Conservation (phyloP, 2,329 filamentous ascomycete species). For the Epichloe baconii region DNA sequence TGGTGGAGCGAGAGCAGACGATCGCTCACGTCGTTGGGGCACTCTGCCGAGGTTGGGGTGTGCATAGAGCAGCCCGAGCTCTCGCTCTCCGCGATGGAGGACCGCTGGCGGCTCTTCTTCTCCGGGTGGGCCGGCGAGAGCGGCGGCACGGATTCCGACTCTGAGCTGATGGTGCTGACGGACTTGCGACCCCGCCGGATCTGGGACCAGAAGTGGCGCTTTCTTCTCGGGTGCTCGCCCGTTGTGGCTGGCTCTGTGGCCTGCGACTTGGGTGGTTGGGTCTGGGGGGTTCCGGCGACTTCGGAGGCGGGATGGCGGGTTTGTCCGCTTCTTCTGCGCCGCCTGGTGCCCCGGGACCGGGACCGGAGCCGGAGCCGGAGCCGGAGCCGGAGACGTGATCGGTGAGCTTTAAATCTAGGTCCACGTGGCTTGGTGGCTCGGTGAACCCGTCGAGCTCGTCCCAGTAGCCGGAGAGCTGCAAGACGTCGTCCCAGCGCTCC, state of each 20-base stretch:
- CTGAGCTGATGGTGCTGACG: not conserved
- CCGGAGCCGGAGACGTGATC: too few relatives aligned
- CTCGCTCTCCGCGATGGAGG: not conserved
- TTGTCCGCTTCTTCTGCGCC: not conserved
- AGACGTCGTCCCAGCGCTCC: not conserved
- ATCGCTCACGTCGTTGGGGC: not conserved
- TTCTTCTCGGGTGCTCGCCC: not conserved
- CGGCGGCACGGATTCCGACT: not conserved
- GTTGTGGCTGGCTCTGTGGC: not conserved
- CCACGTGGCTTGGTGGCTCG: not conserved
- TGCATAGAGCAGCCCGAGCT: conserved; percentile 1
- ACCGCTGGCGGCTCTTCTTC: not conserved
- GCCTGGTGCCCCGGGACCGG: too few relatives aligned
- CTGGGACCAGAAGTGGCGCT: not conserved
- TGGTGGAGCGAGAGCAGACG: not conserved
- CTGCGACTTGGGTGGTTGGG: not conserved
- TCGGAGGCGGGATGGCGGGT: not conserved
- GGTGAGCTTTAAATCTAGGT: too few relatives aligned
- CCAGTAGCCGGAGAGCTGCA: not conserved
- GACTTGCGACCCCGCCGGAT: not conserved
- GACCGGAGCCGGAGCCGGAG: too few relatives aligned
- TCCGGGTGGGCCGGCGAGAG: not conserved
- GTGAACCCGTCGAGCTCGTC: conserved; percentile 1
- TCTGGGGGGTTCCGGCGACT: not conserved
- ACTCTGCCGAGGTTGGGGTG: not conserved